Percentiles rank a stretch among this genome's conserved stretches.
Conservation (phyloP, 306 rosid genomes). For the Abrus pulchellus region DNA sequence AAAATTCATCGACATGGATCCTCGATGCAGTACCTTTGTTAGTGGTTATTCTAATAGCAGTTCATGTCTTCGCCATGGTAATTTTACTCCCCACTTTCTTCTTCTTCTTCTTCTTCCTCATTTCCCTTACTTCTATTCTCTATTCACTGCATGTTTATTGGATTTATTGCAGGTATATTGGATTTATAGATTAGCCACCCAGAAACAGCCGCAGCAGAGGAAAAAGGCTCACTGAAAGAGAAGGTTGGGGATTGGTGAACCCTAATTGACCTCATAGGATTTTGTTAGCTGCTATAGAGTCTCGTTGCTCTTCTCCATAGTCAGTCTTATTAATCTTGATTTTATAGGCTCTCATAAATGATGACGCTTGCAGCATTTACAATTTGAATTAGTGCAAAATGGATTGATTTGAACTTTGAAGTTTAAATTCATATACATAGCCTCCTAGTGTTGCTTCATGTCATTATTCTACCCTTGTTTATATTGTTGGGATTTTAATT, state of each 20-base stretch:
- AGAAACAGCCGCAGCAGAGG: slow-evolving; percentile 47
- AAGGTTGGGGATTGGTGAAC: slow-evolving; percentile 56
- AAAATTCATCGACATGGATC: slow-evolving; percentile 58
- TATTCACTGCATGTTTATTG: neutral
- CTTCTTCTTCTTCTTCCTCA: neutral
- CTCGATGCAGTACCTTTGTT: slow-evolving; percentile 64
- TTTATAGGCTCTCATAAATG: neutral
- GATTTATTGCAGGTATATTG: slow-evolving; percentile 68
- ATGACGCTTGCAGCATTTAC: neutral
- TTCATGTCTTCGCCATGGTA: slow-evolving; percentile 88
- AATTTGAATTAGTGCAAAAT: slow-evolving; percentile 26
- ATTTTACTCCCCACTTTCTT: neutral
- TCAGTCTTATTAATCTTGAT: neutral
- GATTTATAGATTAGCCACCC: slow-evolving; percentile 58
- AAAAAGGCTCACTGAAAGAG: slow-evolving; percentile 70
- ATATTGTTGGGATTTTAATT: slow-evolving; percentile 8
- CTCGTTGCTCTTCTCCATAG: neutral
- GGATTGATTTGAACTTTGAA: neutral
- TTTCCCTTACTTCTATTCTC: slow-evolving; percentile 11
- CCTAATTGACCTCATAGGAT: slow-evolving; percentile 49
- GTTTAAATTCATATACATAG: neutral
- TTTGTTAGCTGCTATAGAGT: neutral
- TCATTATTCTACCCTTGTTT: neutral
- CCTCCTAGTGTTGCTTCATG: slow-evolving; percentile 14
- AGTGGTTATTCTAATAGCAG: slow-evolving; percentile 71